Base-by-base conservation (phyloP, 768 basidiomycete species). In the Suillus tomentosus region DNA sequence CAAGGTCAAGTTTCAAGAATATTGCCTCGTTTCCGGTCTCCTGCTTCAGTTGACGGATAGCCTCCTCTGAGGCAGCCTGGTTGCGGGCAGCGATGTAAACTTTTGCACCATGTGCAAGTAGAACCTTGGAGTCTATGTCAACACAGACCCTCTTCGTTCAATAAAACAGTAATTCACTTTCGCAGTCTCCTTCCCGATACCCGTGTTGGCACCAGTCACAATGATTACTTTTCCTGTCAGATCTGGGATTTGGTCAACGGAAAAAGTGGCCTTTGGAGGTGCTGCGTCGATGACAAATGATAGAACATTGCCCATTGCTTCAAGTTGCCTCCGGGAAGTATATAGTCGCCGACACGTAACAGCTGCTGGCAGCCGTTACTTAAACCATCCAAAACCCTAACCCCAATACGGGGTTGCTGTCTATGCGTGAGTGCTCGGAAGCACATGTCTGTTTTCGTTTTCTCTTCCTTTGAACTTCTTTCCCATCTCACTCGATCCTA, bases 1-100 rank as follows among this genome's bases (percentile, higher is more conserved):
- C 73, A 15, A 81, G 72, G 60, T 83, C 79, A 22, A 81, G 72
- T 40, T 69, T 67, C 15, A 83, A 69, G 62, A 73, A 77, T 39
- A 75, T 13, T 7, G 72, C 74, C 10, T 74, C 69, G 43, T 73
- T 74, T 9, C 76, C 79, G 0, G 76, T 80, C 24, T 68, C 70
- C 39, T 64, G 13, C 51, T 76, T 71, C 53, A 82, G 68, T 36
- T 72, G 57, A 17, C 65, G 66, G 50, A 80, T 74, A 34, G 78
- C 73, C 1, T 71, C 71, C 17, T 71, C 64, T 0, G 74, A 67
- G 42, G 73, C 73, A 3, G 40, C 34, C 31, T 65, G 60, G 54
- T 67, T 71, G 13, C 79, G 70, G 4, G 72, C 67, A 14, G 75
- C 76, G 9, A 81, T 61, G 67, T 81, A 80, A 27, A 81, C 79